Conservation (phyloP, 208 protist genomes). For the Sergeia podlipaevii region DNA sequence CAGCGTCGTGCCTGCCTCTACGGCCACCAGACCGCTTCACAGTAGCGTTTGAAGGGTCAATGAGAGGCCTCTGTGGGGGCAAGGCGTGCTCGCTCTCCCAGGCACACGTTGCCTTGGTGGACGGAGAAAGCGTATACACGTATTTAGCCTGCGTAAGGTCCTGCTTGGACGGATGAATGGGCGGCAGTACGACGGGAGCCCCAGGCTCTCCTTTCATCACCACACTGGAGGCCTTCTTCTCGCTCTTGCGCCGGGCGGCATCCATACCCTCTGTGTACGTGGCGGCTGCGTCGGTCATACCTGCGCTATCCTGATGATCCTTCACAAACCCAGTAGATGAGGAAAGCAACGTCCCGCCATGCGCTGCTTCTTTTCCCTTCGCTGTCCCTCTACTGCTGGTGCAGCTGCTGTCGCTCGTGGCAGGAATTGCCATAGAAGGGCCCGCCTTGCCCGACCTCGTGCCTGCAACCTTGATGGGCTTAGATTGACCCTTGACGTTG, state of each 20-base stretch:
- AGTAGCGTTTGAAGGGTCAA: conserved; percentile 1
- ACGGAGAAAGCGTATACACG: background rate
- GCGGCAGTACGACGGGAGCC: background rate
- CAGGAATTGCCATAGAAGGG: background rate
- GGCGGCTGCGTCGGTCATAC: too few relatives aligned
- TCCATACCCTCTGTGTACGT: too few relatives aligned
- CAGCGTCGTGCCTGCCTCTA: too few relatives aligned
- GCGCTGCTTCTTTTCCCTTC: too few relatives aligned
- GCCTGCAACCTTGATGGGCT: background rate
- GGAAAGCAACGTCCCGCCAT: too few relatives aligned
- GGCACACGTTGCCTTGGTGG: background rate
- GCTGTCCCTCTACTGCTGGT: background rate
- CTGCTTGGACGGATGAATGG: too few relatives aligned
- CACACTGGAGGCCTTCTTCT: too few relatives aligned
- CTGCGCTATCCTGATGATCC: too few relatives aligned
- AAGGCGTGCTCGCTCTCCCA: conserved; percentile 6
- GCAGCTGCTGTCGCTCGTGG: background rate
- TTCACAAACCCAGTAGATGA: too few relatives aligned
- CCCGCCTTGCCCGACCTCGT: background rate
- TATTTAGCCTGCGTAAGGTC: too few relatives aligned
- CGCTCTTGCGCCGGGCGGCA: too few relatives aligned
- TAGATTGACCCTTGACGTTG: background rate
- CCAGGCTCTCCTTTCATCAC: too few relatives aligned
- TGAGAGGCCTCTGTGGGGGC: background rate
- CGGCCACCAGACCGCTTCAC: background rate